A percentile compares a stretch with the other conserved stretches of the same genome.
Evolutionary conservation across 2,329 filamentous ascomycete species (phyloP).

Genomic region (Blastomyces gilchristii): DNA sequence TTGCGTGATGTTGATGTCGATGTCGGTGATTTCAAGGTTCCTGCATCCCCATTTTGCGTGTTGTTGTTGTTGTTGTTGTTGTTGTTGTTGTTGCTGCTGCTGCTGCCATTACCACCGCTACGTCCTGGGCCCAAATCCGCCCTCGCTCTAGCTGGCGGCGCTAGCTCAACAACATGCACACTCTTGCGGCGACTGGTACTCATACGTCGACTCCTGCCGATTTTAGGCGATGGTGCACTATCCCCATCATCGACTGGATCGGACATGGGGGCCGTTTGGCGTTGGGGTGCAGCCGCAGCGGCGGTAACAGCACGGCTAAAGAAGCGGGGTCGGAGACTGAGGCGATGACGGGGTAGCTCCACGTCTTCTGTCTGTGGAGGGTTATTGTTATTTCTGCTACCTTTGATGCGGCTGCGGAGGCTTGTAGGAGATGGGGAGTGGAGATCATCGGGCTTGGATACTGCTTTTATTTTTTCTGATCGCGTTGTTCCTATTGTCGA

Average conservation of each 20-base stretch:
- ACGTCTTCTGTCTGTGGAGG: conserved; percentile 1
- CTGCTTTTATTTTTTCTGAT: not conserved
- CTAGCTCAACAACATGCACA: conserved; percentile 13
- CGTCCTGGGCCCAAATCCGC: not conserved
- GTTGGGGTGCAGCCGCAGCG: conserved; percentile 8
- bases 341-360: conserved; percentile 20
- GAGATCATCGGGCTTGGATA: not conserved
- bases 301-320: conserved; percentile 23
- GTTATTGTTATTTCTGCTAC: not conserved
- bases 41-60: not conserved
- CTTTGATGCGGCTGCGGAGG: not conserved
- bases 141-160: conserved; percentile 8
- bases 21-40: not conserved
- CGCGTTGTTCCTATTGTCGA: not conserved
- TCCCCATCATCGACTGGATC: conserved; percentile 20
- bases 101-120: not conserved
- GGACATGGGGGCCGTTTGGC: conserved; percentile 19
- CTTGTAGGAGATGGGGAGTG: not conserved
- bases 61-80: not conserved
- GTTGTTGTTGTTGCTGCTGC: not conserved
- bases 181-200: conserved; percentile 11
- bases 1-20: conserved; percentile 9
- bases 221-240: conserved; percentile 25
- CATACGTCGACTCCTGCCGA: conserved; percentile 22
- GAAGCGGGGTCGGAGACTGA: conserved; percentile 30